Evolutionary conservation across 371 early-diverging fungal species (phyloP).

Genomic region (Mortierella polycephala): DNA sequence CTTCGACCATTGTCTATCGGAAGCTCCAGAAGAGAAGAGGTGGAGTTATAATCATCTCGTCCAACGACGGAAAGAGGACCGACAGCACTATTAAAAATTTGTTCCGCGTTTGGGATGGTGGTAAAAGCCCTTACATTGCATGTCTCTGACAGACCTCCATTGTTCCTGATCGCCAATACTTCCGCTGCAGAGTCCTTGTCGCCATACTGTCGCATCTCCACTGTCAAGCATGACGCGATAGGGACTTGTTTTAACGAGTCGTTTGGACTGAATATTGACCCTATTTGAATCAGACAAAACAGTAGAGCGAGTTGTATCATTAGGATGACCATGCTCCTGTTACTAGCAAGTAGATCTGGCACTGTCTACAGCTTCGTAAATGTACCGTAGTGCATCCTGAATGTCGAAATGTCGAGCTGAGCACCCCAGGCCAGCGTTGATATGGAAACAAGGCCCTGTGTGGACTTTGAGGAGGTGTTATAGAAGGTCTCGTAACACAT

Average conservation of each 20-base stretch:
- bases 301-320: too few species aligned
- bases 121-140: not conserved
- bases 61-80: not conserved
- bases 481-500: slow-evolving; percentile 39
- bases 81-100: not conserved
- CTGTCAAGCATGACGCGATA: slow-evolving; percentile 31
- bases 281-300: slow-evolving; percentile 2
- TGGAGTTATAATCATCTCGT: not conserved
- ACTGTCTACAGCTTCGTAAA: too few species aligned
- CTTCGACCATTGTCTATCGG: slow-evolving; percentile 29
- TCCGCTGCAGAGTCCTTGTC: slow-evolving; percentile 44
- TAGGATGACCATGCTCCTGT: too few species aligned
- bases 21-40: not conserved
- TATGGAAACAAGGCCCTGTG: slow-evolving; percentile 13
- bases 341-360: too few species aligned
- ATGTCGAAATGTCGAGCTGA: slow-evolving; percentile 43
- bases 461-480: slow-evolving; percentile 22
- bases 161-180: slow-evolving; percentile 25
- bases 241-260: not conserved
- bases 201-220: slow-evolving; percentile 43
- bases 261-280: slow-evolving; percentile 17
- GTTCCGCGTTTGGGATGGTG: too few species aligned
- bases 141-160: slow-evolving; percentile 9
- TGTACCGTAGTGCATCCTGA: slow-evolving; percentile 42
- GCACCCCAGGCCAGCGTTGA: slow-evolving; percentile 46